Percentiles rank a stretch among this genome's conserved stretches.
phyloP scores from a whole-genome alignment of 805 yeast genomes.

The Schizosaccharomyces japonicus region DNA sequence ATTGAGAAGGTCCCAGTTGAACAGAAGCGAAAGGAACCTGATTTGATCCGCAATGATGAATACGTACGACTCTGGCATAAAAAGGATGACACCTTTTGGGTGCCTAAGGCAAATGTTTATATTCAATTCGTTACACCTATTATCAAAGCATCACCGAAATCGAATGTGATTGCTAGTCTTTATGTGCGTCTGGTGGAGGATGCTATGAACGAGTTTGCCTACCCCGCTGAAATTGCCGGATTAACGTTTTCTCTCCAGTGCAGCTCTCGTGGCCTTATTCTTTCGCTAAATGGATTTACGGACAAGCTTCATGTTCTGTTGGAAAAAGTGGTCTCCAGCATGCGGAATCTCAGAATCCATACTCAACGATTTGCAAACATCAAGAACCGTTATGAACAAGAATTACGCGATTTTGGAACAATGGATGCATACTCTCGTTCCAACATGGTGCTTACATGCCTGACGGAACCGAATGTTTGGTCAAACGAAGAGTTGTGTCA shows the following conservation, averaged over 20 bases:
- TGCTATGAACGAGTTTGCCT: constrained; percentile 47
- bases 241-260: constrained; percentile 32
- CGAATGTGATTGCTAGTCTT: constrained; percentile 34
- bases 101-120: constrained; percentile 61
- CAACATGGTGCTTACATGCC: constrained; percentile 40
- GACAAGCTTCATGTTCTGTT: constrained; percentile 51
- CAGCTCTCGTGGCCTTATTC: constrained; percentile 45
- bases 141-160: constrained; percentile 32
- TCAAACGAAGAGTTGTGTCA: constrained; percentile 33
- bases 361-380: constrained; percentile 39
- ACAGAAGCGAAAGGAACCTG: constrained; percentile 31
- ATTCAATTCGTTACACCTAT: constrained; percentile 39
- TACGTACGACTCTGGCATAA: constrained; percentile 58
- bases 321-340: constrained; percentile 31
- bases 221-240: constrained; percentile 69
- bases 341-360: constrained; percentile 28
- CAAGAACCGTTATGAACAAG: constrained; percentile 44
- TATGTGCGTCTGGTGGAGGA: constrained; percentile 54
- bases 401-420: constrained; percentile 11
- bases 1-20: constrained; percentile 24
- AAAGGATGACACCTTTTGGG: constrained; percentile 67
- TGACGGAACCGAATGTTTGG: constrained; percentile 57
- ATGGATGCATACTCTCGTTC: constrained; percentile 33
- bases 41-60: constrained; percentile 28
- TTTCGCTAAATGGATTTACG: constrained; percentile 56